Conservation (phyloP, 2,329 filamentous ascomycete species). For the Parastagonospora nodorum region DNA sequence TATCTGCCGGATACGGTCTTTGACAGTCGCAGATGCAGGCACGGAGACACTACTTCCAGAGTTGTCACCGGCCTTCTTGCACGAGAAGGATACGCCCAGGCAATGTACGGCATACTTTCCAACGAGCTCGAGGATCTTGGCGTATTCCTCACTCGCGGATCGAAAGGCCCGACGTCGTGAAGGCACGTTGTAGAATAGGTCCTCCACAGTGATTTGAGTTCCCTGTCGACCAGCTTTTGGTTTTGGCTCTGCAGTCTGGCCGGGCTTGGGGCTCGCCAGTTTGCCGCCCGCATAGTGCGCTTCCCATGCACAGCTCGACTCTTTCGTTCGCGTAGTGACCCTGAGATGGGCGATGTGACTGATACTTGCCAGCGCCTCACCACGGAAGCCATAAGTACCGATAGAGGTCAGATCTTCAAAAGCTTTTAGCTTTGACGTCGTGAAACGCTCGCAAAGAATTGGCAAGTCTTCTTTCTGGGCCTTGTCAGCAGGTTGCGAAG, state of each 20-base stretch:
- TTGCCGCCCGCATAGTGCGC: constrained; percentile 86
- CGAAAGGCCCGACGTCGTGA: constrained; percentile 87
- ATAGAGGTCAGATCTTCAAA: constrained; percentile 93
- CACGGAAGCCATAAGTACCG: constrained; percentile 95
- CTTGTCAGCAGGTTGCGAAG: constrained; percentile 10
- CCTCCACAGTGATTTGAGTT: constrained; percentile 95
- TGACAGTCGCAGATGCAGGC: constrained; percentile 70
- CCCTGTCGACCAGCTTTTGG: constrained; percentile 84
- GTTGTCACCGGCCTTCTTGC: constrained; percentile 93
- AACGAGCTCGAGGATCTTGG: constrained; percentile 95
- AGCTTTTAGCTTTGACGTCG: constrained; percentile 90
- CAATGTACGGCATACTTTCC: constrained; percentile 94
- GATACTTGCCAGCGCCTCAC: constrained; percentile 94
- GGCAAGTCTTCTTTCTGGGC: constrained; percentile 82
- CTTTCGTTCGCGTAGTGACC: constrained; percentile 90
- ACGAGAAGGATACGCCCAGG: constrained; percentile 87
- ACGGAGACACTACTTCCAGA: constrained; percentile 77
- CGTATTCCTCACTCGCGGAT: constrained; percentile 91
- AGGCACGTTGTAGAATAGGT: constrained; percentile 95
- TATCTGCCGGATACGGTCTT: constrained; percentile 88
- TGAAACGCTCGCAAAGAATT: constrained; percentile 94
- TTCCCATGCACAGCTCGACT: constrained; percentile 87
- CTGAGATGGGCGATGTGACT: constrained; percentile 96
- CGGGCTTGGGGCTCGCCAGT: constrained; percentile 81
- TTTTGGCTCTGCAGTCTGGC: constrained; percentile 83